Evolutionary conservation across 805 yeast species (phyloP).

Genomic region (Metschnikowia noctiluminum): DNA sequence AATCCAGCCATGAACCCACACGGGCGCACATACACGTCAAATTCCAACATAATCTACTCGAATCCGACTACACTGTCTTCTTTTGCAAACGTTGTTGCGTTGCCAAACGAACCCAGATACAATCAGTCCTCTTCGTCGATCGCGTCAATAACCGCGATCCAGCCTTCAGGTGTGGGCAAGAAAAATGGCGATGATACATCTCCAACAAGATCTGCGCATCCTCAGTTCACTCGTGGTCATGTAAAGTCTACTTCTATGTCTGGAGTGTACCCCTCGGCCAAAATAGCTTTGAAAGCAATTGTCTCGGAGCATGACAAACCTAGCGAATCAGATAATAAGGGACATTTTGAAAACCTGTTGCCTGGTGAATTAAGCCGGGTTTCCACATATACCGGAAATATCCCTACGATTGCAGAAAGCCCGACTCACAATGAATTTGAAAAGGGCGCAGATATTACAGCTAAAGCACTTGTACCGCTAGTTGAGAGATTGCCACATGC

Average conservation of each 20-base stretch:
- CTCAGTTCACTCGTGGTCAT: conserved; percentile 23
- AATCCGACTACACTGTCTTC: conserved; percentile 66
- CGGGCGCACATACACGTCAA: conserved; percentile 36
- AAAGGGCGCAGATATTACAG: conserved; percentile 5
- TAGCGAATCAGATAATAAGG: conserved; percentile 4
- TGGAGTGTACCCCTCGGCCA: conserved; percentile 49
- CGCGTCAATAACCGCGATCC: conserved; percentile 10
- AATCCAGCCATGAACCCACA: conserved; percentile 25
- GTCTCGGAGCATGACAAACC: conserved; percentile 54
- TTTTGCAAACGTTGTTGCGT: conserved; percentile 48
- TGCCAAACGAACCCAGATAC: conserved; percentile 25
- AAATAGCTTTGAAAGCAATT: conserved; percentile 68
- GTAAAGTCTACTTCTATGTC: conserved; percentile 32
- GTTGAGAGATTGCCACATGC: conserved; percentile 41
- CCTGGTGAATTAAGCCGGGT: conserved; percentile 13
- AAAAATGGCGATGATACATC: conserved; percentile 3
- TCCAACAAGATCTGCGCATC: conserved; percentile 6
- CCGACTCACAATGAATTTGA: conserved; percentile 25
- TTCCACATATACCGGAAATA: conserved; percentile 32
- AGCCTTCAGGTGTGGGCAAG: neutral
- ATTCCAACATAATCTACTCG: conserved; percentile 38
- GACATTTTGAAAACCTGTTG: conserved; percentile 1
- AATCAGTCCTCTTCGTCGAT: conserved; percentile 22
- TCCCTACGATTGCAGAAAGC: conserved; percentile 47
- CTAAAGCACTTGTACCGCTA: conserved; percentile 11